A percentile compares a stretch with the other conserved stretches of the same genome.
These are phyloP conservation scores for Marsdenia floribunda DNA, from an alignment of 257 asterid genomes.

Conservation along the genomic window DNA sequence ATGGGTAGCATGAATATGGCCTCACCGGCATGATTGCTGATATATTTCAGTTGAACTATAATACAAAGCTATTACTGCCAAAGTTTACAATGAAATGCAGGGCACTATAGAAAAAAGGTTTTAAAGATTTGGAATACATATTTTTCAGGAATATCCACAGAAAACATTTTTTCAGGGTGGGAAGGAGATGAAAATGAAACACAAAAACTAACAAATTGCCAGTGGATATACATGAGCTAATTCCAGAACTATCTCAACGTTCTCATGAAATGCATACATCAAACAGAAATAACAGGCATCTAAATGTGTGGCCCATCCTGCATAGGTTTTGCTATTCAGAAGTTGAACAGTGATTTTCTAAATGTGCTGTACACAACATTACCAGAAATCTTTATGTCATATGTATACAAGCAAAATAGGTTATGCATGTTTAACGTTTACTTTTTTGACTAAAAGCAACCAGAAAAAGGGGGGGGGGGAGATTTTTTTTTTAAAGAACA, in stretches of 20 bases:
- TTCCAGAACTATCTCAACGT: not conserved
- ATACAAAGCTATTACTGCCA: not conserved
- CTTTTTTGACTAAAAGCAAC: not conserved
- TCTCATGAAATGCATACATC: not conserved
- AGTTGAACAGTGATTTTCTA: not conserved
- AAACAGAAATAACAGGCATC: not conserved
- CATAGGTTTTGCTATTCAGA: not conserved
- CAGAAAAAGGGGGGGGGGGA: not conserved
- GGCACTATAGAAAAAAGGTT: not conserved
- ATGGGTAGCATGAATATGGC: not conserved
- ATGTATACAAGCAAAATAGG: not conserved
- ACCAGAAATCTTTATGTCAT: not conserved
- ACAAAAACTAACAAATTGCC: not conserved
- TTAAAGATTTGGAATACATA: not conserved
- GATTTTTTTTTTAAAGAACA: too few relatives aligned
- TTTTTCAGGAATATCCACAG: not conserved
- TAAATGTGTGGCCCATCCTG: not conserved
- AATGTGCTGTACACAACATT: not conserved
- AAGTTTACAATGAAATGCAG: not conserved
- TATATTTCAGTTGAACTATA: not conserved
- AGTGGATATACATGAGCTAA: not conserved
- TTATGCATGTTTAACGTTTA: not conserved
- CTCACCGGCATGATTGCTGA: not conserved
- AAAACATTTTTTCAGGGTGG: not conserved
- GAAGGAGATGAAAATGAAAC: too few relatives aligned